Base-by-base conservation (phyloP, 2,329 filamentous ascomycete species). In the Cryphonectria parasitica region DNA sequence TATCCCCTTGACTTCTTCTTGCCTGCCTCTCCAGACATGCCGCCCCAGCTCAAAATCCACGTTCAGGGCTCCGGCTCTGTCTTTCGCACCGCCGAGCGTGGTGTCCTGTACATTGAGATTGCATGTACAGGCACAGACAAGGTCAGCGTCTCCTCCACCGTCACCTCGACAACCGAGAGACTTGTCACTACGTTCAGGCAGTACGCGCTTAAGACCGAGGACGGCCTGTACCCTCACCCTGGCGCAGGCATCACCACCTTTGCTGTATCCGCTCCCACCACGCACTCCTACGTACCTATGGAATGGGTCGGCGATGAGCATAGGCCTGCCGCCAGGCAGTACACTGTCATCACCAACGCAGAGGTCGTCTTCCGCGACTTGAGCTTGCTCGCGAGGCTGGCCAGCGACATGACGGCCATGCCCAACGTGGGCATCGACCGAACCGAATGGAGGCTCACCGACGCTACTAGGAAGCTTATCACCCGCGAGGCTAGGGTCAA, bases 201-300 rank as follows among this genome's bases (percentile, higher is more conserved):
- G 34, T 68, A 71, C 31, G 72, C 73, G 22, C 41, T n/a, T 22
- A 74, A 74, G 67, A 71, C 64, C 7, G 71, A 74, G 31, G 72
- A 74, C 67, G 71, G 68, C 8, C 49, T 60, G 0, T 49, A 63
- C 15, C 72, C 74, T 7, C 74, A 75, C 41, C 70, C 73, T 3
- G 66, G 67, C 22, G 74, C 74, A 11, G 71, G 68, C 45, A 74
- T 75, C 70, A 75, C 74, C n/a, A 65, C 73, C 31, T 75, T 75
- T 71, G 69, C 73, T 3, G 67, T 68, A 0, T 73, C 69, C 15
- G 70, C 74, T 2, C 66, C 74, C 11, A 72, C 67, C 34, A 73
- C 74, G 0, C 64, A 54, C 10, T 69, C 70, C 5, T 8, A 49
- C 43, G 49, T 66, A 13, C 66, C 69, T 7, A 41, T 17, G 41